Evolutionary conservation across 306 rosid species (phyloP).

Genomic region (Gleditsia sinensis): DNA sequence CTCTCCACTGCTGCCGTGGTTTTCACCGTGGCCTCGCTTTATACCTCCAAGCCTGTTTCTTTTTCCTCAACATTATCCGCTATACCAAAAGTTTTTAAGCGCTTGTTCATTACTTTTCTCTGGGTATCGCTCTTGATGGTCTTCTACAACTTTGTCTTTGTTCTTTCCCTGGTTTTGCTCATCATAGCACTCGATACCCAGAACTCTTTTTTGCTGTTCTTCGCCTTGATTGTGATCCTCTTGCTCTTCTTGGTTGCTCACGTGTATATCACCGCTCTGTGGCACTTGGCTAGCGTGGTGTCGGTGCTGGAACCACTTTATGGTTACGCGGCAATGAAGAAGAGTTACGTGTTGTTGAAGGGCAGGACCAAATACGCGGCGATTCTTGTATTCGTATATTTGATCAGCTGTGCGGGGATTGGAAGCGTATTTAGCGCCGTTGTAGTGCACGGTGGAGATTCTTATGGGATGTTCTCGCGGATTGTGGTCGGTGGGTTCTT

Average conservation of each 20-base stretch:
- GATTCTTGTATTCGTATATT: conserved; percentile 55
- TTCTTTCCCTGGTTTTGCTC: conserved; percentile 48
- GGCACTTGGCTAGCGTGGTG: conserved; percentile 94
- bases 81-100: conserved; percentile 82
- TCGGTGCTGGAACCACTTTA: conserved; percentile 85
- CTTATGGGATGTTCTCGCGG: conserved; percentile 58
- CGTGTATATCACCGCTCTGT: conserved; percentile 78
- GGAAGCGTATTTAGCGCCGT: conserved; percentile 58
- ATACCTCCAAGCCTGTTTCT: conserved; percentile 80
- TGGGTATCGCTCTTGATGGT: conserved; percentile 84
- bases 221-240: conserved; percentile 38
- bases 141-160: conserved; percentile 56
- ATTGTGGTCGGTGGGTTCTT: conserved; percentile 84
- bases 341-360: conserved; percentile 77
- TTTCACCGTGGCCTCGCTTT: conserved; percentile 93
- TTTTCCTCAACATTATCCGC: conserved; percentile 76
- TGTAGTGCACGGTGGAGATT: conserved; percentile 76
- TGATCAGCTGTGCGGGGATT: conserved; percentile 58
- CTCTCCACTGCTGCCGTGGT: conserved; percentile 95
- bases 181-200: conserved; percentile 60
- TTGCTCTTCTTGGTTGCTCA: conserved; percentile 68
- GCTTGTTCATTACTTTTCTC: conserved; percentile 79
- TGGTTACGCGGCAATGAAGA: conserved; percentile 81
- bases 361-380: conserved; percentile 65
- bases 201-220: conserved; percentile 39